Evolutionary conservation across 371 early-diverging fungal genomes (phyloP).

Genomic region (Syncephalastrum racemosum): DNA sequence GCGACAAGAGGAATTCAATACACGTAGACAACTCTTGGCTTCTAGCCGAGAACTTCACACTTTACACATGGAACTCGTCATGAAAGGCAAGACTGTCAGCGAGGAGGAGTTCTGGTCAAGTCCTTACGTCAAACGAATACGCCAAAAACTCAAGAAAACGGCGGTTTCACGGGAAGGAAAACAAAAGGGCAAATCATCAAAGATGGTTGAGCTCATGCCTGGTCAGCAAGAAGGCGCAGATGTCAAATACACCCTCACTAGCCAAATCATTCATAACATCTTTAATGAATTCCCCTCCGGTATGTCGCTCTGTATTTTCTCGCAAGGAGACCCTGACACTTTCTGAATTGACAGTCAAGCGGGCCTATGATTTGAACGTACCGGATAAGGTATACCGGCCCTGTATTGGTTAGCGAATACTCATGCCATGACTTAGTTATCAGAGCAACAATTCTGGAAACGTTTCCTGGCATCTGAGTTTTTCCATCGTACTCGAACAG

Average conservation of each 20-base stretch:
- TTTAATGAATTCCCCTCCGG: constrained; percentile 89
- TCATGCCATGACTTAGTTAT: constrained; percentile 35
- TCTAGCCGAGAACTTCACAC: constrained; percentile 68
- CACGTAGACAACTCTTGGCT: constrained; percentile 62
- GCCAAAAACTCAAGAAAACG: constrained; percentile 69
- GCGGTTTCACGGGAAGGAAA: constrained; percentile 68
- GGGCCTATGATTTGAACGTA: constrained; percentile 83
- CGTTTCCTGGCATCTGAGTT: constrained; percentile 83
- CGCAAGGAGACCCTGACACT: background rate
- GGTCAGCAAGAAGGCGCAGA: constrained; percentile 78
- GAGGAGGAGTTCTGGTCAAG: constrained; percentile 95
- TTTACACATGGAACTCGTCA: constrained; percentile 81
- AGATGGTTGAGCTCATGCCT: constrained; percentile 78
- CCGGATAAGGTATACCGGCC: constrained; percentile 66
- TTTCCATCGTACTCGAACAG: constrained; percentile 80
- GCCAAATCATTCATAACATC: constrained; percentile 86
- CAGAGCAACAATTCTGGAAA: constrained; percentile 88
- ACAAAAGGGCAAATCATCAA: constrained; percentile 84
- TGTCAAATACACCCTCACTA: constrained; percentile 85
- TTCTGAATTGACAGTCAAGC: constrained; percentile 63
- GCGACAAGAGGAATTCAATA: constrained; percentile 57
- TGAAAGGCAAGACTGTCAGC: constrained; percentile 63
- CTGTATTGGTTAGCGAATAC: background rate
- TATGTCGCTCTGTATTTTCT: constrained; percentile 18
- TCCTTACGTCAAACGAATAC: constrained; percentile 58